A percentile compares a stretch with the other conserved stretches of the same genome.
Conservation (phyloP, 768 basidiomycete genomes). For the Crucibulum laeve region DNA sequence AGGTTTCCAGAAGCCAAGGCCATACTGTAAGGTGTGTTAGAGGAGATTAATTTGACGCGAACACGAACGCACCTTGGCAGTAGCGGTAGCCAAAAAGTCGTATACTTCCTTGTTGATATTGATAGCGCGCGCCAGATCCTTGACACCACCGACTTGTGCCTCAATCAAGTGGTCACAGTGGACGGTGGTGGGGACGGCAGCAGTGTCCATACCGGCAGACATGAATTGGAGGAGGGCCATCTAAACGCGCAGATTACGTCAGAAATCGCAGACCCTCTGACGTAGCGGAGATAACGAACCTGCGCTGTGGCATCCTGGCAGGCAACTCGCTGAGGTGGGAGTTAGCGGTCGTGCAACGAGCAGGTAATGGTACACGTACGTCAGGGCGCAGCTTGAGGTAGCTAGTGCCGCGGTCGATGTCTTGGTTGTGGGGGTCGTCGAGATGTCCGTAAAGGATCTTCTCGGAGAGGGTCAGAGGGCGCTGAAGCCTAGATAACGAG, state of each 20-base stretch:
- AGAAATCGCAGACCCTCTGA: conserved; percentile 11
- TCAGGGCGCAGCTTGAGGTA: conserved; percentile 98
- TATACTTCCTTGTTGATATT: conserved; percentile 98
- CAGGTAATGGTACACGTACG: conserved; percentile 46
- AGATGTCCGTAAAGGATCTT: conserved; percentile 98
- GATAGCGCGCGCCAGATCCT: conserved; percentile 91
- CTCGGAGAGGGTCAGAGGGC: conserved; percentile 91
- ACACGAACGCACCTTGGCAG: conserved; percentile 65
- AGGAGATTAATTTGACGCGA: neutral
- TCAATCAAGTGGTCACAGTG: conserved; percentile 99
- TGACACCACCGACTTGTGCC: conserved; percentile 89
- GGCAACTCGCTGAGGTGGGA: conserved; percentile 62
- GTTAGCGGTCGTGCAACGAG: conserved; percentile 5
- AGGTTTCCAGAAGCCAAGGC: conserved; percentile 99
- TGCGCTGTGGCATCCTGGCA: conserved; percentile 91
- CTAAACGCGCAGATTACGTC: conserved; percentile 41
- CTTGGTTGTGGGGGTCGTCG: conserved; percentile 88
- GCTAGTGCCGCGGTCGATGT: conserved; percentile 86
- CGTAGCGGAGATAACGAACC: conserved; percentile 32
- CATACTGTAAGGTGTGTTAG: conserved; percentile 53
- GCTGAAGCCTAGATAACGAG: conserved; percentile 63
- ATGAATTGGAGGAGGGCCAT: conserved; percentile 99
- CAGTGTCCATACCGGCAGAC: conserved; percentile 98
- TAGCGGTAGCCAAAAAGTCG: conserved; percentile 96
- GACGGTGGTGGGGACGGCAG: conserved; percentile 96